Percentiles rank a stretch among this genome's conserved stretches.
These are phyloP conservation scores for Pichiaceae sp. DNA, from an alignment of 1,139 yeast species.

Conservation along the genomic window DNA sequence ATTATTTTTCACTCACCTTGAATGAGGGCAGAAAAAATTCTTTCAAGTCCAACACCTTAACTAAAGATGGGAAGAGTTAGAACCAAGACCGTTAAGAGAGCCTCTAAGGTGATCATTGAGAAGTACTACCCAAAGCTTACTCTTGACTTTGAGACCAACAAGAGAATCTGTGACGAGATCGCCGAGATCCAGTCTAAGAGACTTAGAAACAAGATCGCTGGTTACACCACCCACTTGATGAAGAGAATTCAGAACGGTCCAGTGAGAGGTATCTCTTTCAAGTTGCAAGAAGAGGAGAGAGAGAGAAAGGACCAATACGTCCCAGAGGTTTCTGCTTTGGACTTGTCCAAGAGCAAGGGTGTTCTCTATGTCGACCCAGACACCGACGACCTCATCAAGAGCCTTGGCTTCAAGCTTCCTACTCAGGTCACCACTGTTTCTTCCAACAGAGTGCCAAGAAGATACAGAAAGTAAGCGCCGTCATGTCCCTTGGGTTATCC, in stretches of 20 bases:
- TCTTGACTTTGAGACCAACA: slow-evolving; percentile 99
- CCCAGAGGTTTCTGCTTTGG: slow-evolving; percentile 99
- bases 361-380: slow-evolving; percentile 97
- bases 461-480: slow-evolving; percentile 76
- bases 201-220: slow-evolving; percentile 99
- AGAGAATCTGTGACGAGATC: slow-evolving; percentile 97
- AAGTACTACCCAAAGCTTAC: slow-evolving; percentile 99
- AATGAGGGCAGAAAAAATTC: background rate
- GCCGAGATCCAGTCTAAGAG: slow-evolving; percentile 99
- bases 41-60: slow-evolving; percentile 2
- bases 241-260: slow-evolving; percentile 99
- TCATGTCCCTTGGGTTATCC: background rate
- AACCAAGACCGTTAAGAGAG: slow-evolving; percentile 99
- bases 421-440: slow-evolving; percentile 86
- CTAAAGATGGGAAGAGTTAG: slow-evolving; percentile 82
- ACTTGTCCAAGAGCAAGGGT: slow-evolving; percentile 92
- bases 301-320: slow-evolving; percentile 99
- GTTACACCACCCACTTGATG: slow-evolving; percentile 99
- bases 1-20: background rate
- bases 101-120: slow-evolving; percentile 99
- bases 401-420: slow-evolving; percentile 95
- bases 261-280: slow-evolving; percentile 99
- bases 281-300: slow-evolving; percentile 99
- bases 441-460: slow-evolving; percentile 88
- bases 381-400: slow-evolving; percentile 93